Evolutionary conservation across 768 basidiomycete genomes (phyloP), one percentile per base, ranked within the genome.

Genomic region (Collybia nuda): DNA sequence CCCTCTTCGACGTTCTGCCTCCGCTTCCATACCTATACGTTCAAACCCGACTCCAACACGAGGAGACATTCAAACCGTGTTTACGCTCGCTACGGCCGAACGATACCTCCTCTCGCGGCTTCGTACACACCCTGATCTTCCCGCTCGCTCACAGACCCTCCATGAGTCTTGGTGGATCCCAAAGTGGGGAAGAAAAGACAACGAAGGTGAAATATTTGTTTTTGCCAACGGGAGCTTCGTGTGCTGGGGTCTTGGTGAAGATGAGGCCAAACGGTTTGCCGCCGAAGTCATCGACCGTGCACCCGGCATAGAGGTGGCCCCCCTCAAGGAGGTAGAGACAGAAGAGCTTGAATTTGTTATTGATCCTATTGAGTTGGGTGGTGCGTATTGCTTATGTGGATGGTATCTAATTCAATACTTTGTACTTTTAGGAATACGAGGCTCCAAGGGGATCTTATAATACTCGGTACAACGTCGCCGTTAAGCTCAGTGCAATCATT

Each of bases 321-420:
- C 80, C 2, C 71, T 94, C 47, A 74, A 65, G 22, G 86, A 86
- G 46, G 72, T 81, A 15, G 93, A 94, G 72, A 88, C 88, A 11
- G 93, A 94, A 61, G 93, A 94, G 59, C 76, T 97, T 44, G 94
- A 97, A 63, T 96, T 94, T 67, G 90, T 94, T 11, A 85, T 88
- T 22, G 94, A 97, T 67, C 90, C 90, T 32, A 86, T 75, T 47
- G 92, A 95, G 93, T 96, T 70, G 63, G 82, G 73, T 63, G 55
- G 57, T 69, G 52, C 63, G 61, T 62, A 46, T 48, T 58, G 38
- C 55, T 22, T 42, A 29, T 37, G 22, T 17, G 37, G 24, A 51
- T 40, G 37, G 47, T 47, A 37, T 40, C 36, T 54, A 51, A 57
- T 56, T 57, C 40, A 54, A 12, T 18, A 39, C 35, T 41, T 53